A percentile compares a stretch with the other conserved stretches of the same genome.
Evolutionary conservation across 495 filamentous ascomycete species (phyloP).

Genomic region (Penicillium mononematosum): DNA sequence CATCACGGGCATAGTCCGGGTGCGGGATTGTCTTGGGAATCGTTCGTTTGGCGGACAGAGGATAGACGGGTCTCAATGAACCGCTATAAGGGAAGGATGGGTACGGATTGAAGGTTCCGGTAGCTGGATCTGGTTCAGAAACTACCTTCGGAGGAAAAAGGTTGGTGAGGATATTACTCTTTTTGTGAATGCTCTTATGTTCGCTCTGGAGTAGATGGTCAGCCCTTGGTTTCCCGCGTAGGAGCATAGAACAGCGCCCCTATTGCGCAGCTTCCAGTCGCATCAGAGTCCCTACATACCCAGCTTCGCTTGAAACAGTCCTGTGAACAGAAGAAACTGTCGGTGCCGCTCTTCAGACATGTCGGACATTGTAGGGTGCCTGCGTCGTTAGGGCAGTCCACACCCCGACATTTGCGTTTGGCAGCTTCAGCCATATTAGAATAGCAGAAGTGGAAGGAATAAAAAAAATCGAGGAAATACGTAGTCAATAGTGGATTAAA

Average conservation of each 20-base stretch:
- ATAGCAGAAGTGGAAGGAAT: not conserved
- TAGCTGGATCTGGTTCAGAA: conserved; percentile 88
- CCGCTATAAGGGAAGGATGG: conserved; percentile 82
- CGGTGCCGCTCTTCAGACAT: conserved; percentile 84
- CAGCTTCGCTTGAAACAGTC: conserved; percentile 99
- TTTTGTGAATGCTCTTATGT: conserved; percentile 88
- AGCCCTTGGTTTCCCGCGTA: conserved; percentile 10
- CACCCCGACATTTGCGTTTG: conserved; percentile 73
- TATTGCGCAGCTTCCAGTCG: conserved; percentile 29
- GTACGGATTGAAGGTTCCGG: conserved; percentile 85
- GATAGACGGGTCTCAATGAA: conserved; percentile 80
- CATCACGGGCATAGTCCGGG: conserved; percentile 82
- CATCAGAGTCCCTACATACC: conserved; percentile 57
- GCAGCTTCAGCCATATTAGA: conserved; percentile 30
- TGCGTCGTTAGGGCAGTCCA: conserved; percentile 80
- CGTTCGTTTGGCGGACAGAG: conserved; percentile 68
- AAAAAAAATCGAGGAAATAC: not conserved
- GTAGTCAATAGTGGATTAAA: conserved; percentile 1
- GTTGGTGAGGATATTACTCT: conserved; percentile 72
- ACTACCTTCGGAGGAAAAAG: conserved; percentile 70
- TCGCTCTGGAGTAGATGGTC: conserved; percentile 53
- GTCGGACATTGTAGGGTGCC: conserved; percentile 88
- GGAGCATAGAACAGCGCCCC: conserved; percentile 7
- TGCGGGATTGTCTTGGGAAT: conserved; percentile 78
- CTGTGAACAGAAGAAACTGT: conserved; percentile 96